Evolutionary conservation across 306 rosid species (phyloP).

Genomic region (Sophora flavescens): DNA sequence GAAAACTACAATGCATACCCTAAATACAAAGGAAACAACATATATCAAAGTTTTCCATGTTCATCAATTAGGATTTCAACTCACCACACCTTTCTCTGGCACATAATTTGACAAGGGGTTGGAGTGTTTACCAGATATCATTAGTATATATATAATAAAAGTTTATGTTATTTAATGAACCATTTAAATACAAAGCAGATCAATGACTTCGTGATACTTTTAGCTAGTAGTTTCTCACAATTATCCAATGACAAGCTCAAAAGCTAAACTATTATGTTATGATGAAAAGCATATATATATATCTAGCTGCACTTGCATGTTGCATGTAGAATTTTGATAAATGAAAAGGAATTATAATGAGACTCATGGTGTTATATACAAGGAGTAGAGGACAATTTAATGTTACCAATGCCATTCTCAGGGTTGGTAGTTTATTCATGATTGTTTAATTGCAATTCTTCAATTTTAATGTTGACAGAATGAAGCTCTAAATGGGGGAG

Average conservation of each 20-base stretch:
- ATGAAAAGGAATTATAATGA: neutral
- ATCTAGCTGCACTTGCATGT: too few relatives aligned
- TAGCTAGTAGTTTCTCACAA: neutral
- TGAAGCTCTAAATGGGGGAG: conserved; percentile 85
- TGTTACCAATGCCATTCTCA: neutral
- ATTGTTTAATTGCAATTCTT: neutral
- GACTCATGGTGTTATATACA: neutral
- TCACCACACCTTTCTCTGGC: neutral
- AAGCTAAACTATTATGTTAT: neutral
- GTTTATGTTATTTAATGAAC: neutral
- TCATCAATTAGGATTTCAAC: neutral
- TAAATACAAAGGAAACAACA: neutral
- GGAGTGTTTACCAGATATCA: neutral
- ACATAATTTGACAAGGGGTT: neutral
- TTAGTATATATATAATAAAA: neutral
- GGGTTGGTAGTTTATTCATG: neutral
- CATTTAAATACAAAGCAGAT: neutral
- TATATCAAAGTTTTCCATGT: neutral
- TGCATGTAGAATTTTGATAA: neutral
- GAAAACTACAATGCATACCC: neutral
- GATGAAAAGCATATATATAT: neutral
- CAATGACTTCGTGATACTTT: neutral
- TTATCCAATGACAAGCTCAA: neutral
- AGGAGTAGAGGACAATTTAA: neutral
- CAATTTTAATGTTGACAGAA: conserved; percentile 55